Base-by-base conservation (phyloP, 1,284 basidiomycete genomes). In the Ganoderma multipileum region DNA sequence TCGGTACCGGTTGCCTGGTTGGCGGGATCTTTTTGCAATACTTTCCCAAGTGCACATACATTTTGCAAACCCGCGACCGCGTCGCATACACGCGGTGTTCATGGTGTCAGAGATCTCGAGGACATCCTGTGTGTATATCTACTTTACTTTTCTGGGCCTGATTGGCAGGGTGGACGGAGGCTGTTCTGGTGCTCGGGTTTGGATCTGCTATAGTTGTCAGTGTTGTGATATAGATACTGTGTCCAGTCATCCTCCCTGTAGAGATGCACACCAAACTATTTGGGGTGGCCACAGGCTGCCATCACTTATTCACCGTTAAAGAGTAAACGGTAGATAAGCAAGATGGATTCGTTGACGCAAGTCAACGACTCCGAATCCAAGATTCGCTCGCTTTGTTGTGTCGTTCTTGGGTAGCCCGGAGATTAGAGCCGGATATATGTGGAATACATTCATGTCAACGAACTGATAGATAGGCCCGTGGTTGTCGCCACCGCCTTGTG, bases 401-500 rank as follows among this genome's bases (percentile, higher is more conserved):
- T n/a, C n/a, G 65, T 57, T 33, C 50, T 59, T 63, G 66, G 36
- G 18, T 16, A 55, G 62, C 58, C 64, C 70, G 57, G 59, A 4
- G 52, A 18, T 20, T 65, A 68, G 68, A 68, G 50, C 61, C 66
- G 71, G 66, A 39, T 52, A 59, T 41, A 52, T 41, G 63, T 59
- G 42, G 58, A 57, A 63, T 41, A 20, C 39, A 26, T 23, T 14
- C 66, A 65, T 63, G 71, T 70, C 71, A 72, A 72, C 63, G 63
- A 23, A 28, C 16, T 70, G 71, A 70, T 70, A 30, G 65, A 70
- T 70, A 30, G 65, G 47, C 12, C 30, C 28, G 67, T 72, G 71
- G 70, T 72, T 70, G 71, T 72, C 69, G 69, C 44, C 67, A 67
- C 66, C 50, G 67, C 67, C 12, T 52, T 52, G 47, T 68, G 67